Conservation (phyloP, 2,329 filamentous ascomycete species). For the Hypoxylon sp. region DNA sequence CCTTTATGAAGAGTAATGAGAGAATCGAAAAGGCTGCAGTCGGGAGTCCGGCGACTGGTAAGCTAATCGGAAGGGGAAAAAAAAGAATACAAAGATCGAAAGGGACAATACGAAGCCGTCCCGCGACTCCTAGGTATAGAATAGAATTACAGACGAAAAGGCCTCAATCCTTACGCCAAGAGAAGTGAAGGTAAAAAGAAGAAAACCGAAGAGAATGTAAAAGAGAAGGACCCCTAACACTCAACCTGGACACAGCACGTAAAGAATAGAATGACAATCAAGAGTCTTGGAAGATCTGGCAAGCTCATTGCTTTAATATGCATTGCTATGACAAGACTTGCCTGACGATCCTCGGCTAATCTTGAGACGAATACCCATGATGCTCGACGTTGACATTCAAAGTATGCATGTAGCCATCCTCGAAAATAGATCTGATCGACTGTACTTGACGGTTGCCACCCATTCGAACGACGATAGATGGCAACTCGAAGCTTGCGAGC, state of each 20-base stretch:
- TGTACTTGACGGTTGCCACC: constrained; percentile 29
- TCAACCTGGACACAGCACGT: constrained; percentile 29
- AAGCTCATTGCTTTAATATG: constrained; percentile 50
- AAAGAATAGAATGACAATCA: constrained; percentile 39
- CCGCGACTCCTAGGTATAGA: constrained; percentile 52
- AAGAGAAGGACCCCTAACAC: constrained; percentile 45
- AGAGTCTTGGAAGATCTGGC: constrained; percentile 43
- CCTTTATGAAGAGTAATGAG: constrained; percentile 32
- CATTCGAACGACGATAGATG: constrained; percentile 8
- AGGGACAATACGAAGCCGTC: constrained; percentile 52
- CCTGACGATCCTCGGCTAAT: constrained; percentile 40
- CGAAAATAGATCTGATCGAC: constrained; percentile 38
- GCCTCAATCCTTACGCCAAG: constrained; percentile 42
- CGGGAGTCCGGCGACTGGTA: constrained; percentile 45
- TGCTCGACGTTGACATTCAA: constrained; percentile 21
- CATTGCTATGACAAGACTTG: constrained; percentile 45
- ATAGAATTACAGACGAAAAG: constrained; percentile 46
- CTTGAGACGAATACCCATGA: constrained; percentile 42
- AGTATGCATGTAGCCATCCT: constrained; percentile 17
- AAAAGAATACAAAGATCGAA: constrained; percentile 40
- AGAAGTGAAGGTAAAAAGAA: constrained; percentile 44
- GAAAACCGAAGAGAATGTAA: constrained; percentile 41
- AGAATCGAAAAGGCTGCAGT: constrained; percentile 30
- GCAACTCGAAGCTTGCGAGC: constrained; percentile 39
- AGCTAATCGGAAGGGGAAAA: constrained; percentile 28